Conservation (phyloP, 768 basidiomycete genomes). For the Lactifluus subvellereus region DNA sequence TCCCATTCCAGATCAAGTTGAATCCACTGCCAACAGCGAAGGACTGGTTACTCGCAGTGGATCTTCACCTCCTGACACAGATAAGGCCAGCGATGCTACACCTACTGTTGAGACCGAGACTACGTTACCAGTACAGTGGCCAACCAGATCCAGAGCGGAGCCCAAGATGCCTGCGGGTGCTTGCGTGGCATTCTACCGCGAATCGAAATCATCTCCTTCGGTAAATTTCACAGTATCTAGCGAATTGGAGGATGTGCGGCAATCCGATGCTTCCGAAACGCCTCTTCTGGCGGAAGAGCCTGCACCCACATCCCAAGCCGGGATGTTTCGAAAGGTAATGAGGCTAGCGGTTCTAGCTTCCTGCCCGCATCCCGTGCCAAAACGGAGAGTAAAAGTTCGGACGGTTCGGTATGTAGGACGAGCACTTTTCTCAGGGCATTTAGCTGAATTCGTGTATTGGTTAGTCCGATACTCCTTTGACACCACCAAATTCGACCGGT, state of each 20-base stretch:
- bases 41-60: slow-evolving; percentile 53
- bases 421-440: slow-evolving; percentile 4
- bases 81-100: slow-evolving; percentile 29
- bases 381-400: slow-evolving; percentile 46
- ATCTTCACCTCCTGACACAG: slow-evolving; percentile 57
- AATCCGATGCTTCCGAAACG: not conserved
- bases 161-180: slow-evolving; percentile 70
- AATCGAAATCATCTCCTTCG: slow-evolving; percentile 43
- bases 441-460: slow-evolving; percentile 28
- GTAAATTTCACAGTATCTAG: slow-evolving; percentile 78
- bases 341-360: slow-evolving; percentile 17
- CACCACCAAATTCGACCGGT: slow-evolving; percentile 51
- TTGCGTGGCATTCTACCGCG: slow-evolving; percentile 67
- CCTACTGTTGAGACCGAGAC: slow-evolving; percentile 36
- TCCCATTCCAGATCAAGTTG: slow-evolving; percentile 25
- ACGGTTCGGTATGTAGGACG: slow-evolving; percentile 45
- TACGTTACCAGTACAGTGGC: slow-evolving; percentile 23
- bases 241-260: slow-evolving; percentile 49
- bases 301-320: not conserved
- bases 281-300: slow-evolving; percentile 12
- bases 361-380: slow-evolving; percentile 32
- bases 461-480: slow-evolving; percentile 41
- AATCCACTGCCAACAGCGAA: slow-evolving; percentile 25
- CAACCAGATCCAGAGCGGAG: slow-evolving; percentile 45
- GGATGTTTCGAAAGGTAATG: slow-evolving; percentile 1